Evolutionary conservation across 2,329 filamentous ascomycete species (phyloP), one percentile per base, ranked within the genome.

Genomic region (Neofusicoccum laricinum): DNA sequence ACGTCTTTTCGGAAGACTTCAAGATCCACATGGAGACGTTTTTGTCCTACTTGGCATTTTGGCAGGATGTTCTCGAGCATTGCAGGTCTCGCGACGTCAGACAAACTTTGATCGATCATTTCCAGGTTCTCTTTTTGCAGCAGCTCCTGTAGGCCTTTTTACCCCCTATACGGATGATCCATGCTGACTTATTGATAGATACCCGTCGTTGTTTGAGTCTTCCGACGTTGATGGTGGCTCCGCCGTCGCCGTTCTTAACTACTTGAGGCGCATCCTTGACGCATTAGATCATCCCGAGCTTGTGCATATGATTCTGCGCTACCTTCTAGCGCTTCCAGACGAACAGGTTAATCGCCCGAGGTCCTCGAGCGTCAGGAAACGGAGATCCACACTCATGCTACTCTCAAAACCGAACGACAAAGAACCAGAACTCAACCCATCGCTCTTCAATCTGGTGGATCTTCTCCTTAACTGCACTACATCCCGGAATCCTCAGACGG

Each of bases 31-130:
- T 98, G 72, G 89, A 94, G 63, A 96, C 93, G 0, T 99, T 99
- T 72, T 83, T 99, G 46, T 97, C 95, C 0, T 96, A 98, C 73
- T 84, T 99, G 55, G 82, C 96, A 5, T 99, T 99, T 74, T 99
- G 95, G 95, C 95, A 99, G 78, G 95, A 99, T 76, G 93, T 97
- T 38, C 82, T 99, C 66, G 95, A 98, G 75, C 94, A 98, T 77
- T 99, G 95, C 79, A 88, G 89, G 71, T 98, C 94, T 3, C 83
- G 88, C 1, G 94, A 98, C 73, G 92, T 99, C 69, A 95, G 94
- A 75, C 92, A 92, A 69, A 97, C 93, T 0, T 81, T 99, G 58
- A 84, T 99, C 36, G 95, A 99, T 75, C 95, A 99, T 77, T 99
- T 99, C 73, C 93, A 97, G 75, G 90, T 98, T 69, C 87, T 99